These are phyloP conservation scores for Bacterosira constricta DNA, from an alignment of 108 stramenopile genomes.

Conservation along the genomic window DNA sequence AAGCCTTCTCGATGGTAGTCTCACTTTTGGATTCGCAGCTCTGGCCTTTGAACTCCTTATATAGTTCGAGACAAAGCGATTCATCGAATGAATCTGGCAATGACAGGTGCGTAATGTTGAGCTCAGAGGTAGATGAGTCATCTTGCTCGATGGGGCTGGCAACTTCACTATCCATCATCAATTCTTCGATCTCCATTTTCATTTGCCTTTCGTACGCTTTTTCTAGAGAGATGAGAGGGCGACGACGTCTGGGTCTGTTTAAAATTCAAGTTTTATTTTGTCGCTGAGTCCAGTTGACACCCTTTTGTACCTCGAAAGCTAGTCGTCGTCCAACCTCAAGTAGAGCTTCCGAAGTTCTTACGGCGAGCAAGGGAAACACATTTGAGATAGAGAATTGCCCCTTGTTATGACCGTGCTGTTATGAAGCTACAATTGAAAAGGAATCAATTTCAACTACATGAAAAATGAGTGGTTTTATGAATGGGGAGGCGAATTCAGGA, in stretches of 20 bases:
- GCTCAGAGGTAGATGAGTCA: conserved; percentile 22
- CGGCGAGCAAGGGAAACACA: not conserved
- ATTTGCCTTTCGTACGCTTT: conserved; percentile 2
- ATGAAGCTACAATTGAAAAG: conserved; percentile 12
- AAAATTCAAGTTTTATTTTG: too few species aligned
- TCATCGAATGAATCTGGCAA: conserved; percentile 52
- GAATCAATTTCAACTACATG: not conserved
- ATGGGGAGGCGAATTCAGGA: not conserved
- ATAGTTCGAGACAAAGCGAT: conserved; percentile 27
- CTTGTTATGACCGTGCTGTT: not conserved
- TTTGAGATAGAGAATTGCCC: not conserved
- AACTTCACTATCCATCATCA: not conserved
- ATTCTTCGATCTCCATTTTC: not conserved
- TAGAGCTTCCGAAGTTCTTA: too few species aligned
- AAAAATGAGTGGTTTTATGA: not conserved
- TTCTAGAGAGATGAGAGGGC: too few species aligned
- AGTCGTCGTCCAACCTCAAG: too few species aligned
- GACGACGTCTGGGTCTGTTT: too few species aligned
- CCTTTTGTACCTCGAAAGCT: too few species aligned
- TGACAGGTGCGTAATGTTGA: conserved; percentile 29
- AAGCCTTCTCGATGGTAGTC: not conserved
- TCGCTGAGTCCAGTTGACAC: too few species aligned
- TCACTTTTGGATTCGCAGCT: not conserved
- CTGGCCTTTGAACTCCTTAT: conserved; percentile 23
- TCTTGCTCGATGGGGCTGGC: conserved; percentile 34